Base-by-base conservation (phyloP, 208 protist species). In the Acanthamoeba sp. region DNA sequence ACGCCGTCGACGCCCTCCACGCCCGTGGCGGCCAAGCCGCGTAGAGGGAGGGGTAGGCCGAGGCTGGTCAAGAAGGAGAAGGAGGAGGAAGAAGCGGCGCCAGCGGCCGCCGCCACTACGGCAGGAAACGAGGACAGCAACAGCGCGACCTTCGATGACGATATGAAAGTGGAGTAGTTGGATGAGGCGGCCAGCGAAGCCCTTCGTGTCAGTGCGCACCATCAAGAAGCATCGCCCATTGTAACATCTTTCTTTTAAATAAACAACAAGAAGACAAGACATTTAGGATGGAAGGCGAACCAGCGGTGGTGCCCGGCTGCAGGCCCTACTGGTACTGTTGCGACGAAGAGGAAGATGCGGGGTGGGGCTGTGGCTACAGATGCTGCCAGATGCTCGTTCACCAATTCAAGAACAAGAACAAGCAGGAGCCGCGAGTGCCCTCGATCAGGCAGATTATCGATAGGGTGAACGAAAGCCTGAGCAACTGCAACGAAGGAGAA, bases 381-480 rank as follows among this genome's bases (percentile, higher is more conserved):
- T 89, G 82, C 82, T 64, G 38, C 82, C 82, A 89, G 82, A 89
- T 89, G 82, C 82, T 89, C 45, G 45, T 89, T 24, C 50, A 40
- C 9, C 82, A 89, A 18, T 36, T 84, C 29, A 40, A 18, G 38
- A 9, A 27, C 32, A 34, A n/a, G 38, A 34, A 34, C 22, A 7
- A 84, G 27, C 29, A 18, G 18, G 73, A 40, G 20, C 9, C 20
- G 32, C 73, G 27, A 12, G 69, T 84, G 9, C 73, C 73, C 22
- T 38, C 73, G 73, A 84, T 84, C 18, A 7, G 27, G 34, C 27
- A 50, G 12, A 84, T 84, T 32, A 84, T 84, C 38, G 34, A 40
- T 12, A 84, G 27, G 1, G 73, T 84, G 14, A 84, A 84, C 73
- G 40, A 84, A 9, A 16, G 1, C 0, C 32, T 71, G n/a, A 22